Evolutionary conservation across 768 basidiomycete species (phyloP), one percentile per base, ranked within the genome.

Genomic region (Mycena indigotica): DNA sequence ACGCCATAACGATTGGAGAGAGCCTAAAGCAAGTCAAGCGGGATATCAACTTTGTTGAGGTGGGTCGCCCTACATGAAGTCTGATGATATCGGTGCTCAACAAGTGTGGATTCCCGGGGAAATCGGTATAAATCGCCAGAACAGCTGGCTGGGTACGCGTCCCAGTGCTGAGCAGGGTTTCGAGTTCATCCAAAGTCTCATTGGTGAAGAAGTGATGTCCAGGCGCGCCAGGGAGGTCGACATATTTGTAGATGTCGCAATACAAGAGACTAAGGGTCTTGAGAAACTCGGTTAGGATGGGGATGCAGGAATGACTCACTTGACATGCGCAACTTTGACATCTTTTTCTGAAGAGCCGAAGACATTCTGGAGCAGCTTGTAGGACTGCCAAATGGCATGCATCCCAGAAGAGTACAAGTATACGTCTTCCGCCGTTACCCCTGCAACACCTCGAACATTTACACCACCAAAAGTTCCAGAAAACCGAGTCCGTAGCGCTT

Each of bases 21-120:
- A 49, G 70, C 28, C 46, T 48, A 13, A 5, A 23, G 46, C 28
- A 12, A 4, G 13, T 12, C 5, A 26, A 28, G 23, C 6, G 28
- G 13, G 13, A 24, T 4, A 48, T 53, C 75, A 77, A 57, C 75
- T 58, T 58, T 83, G 76, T 4, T 80, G 79, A 5, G 82, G 71
- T 13, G 28, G 8, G 10, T 35, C 32, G 10, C 15, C 46, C 5
- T 50, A 70, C 63, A 29, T 80, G 64, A 25, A 84, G 66, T 21
- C 66, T 58, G 17, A 61, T 62, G 5, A 84, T 68, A 55, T 82
- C 75, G 4, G 78, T 75, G 41, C 76, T 75, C 15, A 77, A 69
- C 4, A 84, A 69, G n/a, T 83, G 72, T 2, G 82, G 82, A 65
- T 84, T 84, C 1, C 77, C 77, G 0, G 82, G 80, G 69, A 80